Conservation (phyloP, 208 protist genomes). For the Lotmaria passim region DNA sequence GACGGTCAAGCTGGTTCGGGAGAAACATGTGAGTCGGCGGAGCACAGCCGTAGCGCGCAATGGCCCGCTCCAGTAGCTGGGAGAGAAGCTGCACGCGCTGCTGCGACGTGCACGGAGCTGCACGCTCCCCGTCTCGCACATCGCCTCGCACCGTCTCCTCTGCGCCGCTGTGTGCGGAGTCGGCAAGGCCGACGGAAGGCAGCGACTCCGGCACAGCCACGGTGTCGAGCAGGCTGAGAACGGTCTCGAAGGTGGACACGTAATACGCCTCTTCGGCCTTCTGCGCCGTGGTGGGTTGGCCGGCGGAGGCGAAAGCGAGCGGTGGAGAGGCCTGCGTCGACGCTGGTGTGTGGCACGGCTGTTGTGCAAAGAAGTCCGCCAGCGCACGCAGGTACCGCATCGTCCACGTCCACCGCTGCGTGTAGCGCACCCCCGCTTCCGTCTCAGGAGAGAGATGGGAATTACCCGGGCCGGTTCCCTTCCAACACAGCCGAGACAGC, state of each 20-base stretch:
- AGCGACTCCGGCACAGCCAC: neutral
- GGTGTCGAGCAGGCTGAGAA: conserved; percentile 22
- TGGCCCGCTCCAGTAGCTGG: conserved; percentile 22
- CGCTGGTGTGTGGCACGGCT: neutral
- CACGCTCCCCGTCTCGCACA: neutral
- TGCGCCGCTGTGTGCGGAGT: neutral
- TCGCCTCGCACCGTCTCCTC: neutral
- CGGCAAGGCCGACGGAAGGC: neutral
- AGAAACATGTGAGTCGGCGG: conserved; percentile 63
- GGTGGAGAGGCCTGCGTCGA: neutral
- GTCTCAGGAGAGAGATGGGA: neutral
- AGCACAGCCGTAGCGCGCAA: conserved; percentile 23
- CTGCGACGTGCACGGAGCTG: neutral
- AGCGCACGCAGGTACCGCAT: conserved; percentile 34
- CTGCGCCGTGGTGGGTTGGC: neutral
- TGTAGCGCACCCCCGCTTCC: conserved; percentile 1
- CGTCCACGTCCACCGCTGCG: conserved; percentile 36
- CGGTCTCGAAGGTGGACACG: conserved; percentile 28
- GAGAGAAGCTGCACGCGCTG: conserved; percentile 3
- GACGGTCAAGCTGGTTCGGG: conserved; percentile 57
- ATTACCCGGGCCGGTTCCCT: no score
- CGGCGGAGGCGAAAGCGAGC: neutral
- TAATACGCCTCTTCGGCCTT: conserved; percentile 30
- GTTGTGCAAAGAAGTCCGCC: conserved; percentile 7
- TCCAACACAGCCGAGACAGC: neutral